These are phyloP conservation scores for Vaccinium macrocarpon DNA, from an alignment of 148 eudicot species.

Conservation along the genomic window DNA sequence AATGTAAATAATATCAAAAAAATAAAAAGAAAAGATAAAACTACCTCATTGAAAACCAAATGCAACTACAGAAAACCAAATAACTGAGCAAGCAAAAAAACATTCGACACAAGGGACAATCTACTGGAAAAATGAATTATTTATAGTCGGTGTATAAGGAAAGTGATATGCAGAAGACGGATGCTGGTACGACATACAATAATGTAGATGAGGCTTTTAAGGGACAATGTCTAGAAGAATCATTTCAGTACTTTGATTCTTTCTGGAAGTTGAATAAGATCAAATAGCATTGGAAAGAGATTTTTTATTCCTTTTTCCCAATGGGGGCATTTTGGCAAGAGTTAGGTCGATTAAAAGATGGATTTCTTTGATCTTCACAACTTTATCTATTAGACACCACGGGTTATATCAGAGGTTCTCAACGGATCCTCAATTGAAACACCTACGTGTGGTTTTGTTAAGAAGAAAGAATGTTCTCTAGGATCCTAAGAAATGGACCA, in stretches of 20 bases:
- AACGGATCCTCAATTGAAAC: not conserved
- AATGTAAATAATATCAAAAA: too few relatives aligned
- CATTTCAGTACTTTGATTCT: too few relatives aligned
- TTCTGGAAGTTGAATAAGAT: not conserved
- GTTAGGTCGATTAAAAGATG: not conserved
- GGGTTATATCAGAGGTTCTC: not conserved
- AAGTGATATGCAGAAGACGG: not conserved
- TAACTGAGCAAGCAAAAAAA: not conserved
- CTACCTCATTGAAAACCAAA: too few relatives aligned
- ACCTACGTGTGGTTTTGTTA: not conserved
- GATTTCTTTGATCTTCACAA: not conserved
- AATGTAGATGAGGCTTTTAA: too few relatives aligned
- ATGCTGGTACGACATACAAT: not conserved
- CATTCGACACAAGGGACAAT: not conserved
- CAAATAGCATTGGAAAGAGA: not conserved
- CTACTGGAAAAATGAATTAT: too few relatives aligned
- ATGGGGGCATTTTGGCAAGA: too few relatives aligned
- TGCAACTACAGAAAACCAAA: not conserved
- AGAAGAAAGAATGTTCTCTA: not conserved
- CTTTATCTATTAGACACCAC: not conserved
- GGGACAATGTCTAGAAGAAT: too few relatives aligned
- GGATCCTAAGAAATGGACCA: not conserved
- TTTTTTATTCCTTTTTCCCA: too few relatives aligned
- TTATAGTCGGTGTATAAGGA: not conserved
- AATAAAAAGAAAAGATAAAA: too few relatives aligned